Conservation (phyloP, 345 rosid genomes). For the Populus euphratica region DNA sequence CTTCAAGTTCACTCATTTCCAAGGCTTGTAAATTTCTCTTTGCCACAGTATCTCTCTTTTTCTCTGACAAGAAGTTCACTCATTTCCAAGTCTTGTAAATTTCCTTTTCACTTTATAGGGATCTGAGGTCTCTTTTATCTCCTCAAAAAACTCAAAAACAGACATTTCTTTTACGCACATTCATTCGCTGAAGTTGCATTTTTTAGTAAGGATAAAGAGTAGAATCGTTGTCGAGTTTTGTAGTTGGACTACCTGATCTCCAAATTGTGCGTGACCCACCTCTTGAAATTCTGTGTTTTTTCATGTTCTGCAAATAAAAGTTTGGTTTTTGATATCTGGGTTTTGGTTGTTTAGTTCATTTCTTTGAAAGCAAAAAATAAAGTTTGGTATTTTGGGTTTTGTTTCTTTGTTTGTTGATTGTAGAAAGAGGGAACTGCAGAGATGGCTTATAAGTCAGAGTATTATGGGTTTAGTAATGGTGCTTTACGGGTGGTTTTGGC, state of each 20-base stretch:
- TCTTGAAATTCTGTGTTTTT: background rate
- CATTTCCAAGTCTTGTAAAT: background rate
- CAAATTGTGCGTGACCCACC: background rate
- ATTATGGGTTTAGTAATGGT: constrained; percentile 20
- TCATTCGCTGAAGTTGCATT: background rate
- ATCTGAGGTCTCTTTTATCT: constrained; percentile 21
- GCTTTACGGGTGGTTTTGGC: constrained; percentile 26
- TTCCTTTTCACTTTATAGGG: constrained; percentile 16
- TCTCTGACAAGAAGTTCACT: background rate
- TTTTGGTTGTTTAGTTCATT: background rate
- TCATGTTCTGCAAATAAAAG: background rate
- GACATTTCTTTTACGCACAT: background rate
- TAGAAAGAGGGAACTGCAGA: background rate
- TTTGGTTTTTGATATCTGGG: background rate
- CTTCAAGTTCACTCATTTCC: background rate
- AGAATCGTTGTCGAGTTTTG: constrained; percentile 4
- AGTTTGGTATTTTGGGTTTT: background rate
- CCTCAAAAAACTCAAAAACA: constrained; percentile 7
- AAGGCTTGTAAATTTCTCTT: no score
- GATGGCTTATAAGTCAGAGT: constrained; percentile 33
- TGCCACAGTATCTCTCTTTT: background rate
- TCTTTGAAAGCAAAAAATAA: background rate
- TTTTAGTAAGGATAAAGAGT: background rate
- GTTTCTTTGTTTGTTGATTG: background rate
- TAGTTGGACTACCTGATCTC: background rate